phyloP scores from a whole-genome alignment of 164 flowering plant species.

The Umbilicus rupestris region DNA sequence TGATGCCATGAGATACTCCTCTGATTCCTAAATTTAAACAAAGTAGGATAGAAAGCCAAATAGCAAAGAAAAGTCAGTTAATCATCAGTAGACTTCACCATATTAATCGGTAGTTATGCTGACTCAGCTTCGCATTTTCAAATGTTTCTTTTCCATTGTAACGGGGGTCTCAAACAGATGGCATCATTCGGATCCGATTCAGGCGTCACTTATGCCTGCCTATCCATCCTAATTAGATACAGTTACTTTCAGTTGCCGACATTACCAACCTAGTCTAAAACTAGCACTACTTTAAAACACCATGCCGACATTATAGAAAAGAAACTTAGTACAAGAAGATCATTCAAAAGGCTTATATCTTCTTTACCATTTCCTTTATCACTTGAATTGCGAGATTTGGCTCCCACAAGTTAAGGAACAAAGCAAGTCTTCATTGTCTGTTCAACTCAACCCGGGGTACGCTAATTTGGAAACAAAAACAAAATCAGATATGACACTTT shows the following conservation, averaged over 20 bases:
- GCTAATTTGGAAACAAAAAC: neutral
- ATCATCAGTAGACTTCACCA: neutral
- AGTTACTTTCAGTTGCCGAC: neutral
- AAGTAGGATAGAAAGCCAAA: neutral
- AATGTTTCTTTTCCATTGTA: neutral
- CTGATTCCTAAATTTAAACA: neutral
- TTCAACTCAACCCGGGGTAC: neutral
- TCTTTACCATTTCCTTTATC: neutral
- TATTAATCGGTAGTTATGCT: neutral
- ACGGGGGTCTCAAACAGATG: neutral
- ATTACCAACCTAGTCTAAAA: neutral
- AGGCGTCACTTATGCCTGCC: neutral
- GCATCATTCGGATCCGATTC: neutral
- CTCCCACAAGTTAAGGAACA: neutral
- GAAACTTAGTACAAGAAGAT: neutral
- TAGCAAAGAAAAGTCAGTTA: no score
- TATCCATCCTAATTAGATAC: no score
- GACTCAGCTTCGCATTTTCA: neutral
- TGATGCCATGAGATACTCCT: neutral
- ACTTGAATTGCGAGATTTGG: neutral
- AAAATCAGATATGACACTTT: neutral
- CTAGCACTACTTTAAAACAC: neutral
- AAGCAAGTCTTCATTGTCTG: neutral
- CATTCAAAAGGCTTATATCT: neutral
- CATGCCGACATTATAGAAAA: constrained; percentile 1